A percentile compares a stretch with the other conserved stretches of the same genome.
Evolutionary conservation across 441 rosid genomes (phyloP).

Genomic region (Gossypium davidsonii): DNA sequence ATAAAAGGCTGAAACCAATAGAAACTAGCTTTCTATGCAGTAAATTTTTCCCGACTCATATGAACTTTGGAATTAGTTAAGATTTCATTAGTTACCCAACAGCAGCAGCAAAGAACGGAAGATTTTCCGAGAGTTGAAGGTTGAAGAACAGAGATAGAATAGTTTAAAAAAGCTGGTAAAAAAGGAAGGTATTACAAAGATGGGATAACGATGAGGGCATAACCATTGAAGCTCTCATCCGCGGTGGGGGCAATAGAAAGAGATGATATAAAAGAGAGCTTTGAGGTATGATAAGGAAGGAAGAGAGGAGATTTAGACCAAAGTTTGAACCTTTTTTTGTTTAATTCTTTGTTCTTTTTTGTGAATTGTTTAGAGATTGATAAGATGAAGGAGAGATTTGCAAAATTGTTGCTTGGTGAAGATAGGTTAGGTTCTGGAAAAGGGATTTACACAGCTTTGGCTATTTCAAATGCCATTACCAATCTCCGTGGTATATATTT

Average conservation of each 20-base stretch:
- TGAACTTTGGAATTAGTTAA: background rate
- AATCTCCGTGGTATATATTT: no score
- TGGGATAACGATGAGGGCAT: constrained; percentile 18
- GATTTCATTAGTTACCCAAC: background rate
- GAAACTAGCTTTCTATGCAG: background rate
- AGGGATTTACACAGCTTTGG: no score
- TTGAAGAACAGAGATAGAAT: constrained; percentile 1
- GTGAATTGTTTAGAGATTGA: no score
- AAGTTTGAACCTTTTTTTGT: no score
- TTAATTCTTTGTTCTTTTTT: no score
- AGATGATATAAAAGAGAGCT: constrained; percentile 23
- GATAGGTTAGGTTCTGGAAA: no score
- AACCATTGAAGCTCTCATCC: constrained; percentile 18
- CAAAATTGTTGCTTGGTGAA: no score
- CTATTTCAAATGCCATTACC: no score
- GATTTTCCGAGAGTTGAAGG: background rate
- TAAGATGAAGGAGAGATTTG: no score
- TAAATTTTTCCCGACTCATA: background rate
- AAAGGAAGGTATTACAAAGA: constrained; percentile 3
- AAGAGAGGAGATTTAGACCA: constrained; percentile 84
- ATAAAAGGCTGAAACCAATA: background rate
- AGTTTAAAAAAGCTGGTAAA: background rate
- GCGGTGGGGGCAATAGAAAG: constrained; percentile 15
- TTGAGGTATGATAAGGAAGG: constrained; percentile 81
- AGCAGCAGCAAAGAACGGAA: background rate